Conservation (phyloP, 2,329 filamentous ascomycete species). For the Cylindrodendrum hubeiense region DNA sequence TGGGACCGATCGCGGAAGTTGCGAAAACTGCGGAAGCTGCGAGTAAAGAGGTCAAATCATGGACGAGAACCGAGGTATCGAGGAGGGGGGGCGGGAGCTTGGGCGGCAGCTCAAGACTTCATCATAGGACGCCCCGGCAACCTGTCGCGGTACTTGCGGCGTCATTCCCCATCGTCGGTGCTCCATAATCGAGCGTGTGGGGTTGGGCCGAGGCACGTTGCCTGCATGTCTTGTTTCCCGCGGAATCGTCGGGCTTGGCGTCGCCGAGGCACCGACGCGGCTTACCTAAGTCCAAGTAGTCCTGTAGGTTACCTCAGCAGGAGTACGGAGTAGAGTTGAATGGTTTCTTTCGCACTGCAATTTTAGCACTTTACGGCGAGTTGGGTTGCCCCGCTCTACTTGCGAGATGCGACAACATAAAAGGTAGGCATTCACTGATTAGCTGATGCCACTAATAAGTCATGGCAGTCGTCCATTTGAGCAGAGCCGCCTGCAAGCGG, state of each 20-base stretch:
- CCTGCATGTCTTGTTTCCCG: constrained; percentile 21
- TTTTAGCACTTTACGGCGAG: too few species aligned
- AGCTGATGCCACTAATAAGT: too few species aligned
- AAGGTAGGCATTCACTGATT: too few species aligned
- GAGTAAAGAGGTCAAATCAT: constrained; percentile 24
- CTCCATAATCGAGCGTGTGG: constrained; percentile 36
- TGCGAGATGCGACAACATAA: too few species aligned
- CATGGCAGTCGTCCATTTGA: too few species aligned
- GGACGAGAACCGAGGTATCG: constrained; percentile 37
- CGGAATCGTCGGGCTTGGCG: constrained; percentile 15
- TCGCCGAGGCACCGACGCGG: constrained; percentile 33
- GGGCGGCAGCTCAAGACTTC: constrained; percentile 8
- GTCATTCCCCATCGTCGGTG: not conserved
- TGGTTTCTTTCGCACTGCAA: too few species aligned
- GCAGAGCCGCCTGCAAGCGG: too few species aligned
- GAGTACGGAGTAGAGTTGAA: too few species aligned
- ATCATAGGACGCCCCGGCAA: constrained; percentile 33
- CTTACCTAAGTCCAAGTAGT: not conserved
- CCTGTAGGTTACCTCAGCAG: constrained; percentile 20
- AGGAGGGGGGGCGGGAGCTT: constrained; percentile 33
- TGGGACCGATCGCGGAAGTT: constrained; percentile 9
- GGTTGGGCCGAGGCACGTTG: constrained; percentile 47
- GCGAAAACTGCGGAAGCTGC: constrained; percentile 3
- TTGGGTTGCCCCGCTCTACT: too few species aligned
- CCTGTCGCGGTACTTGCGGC: constrained; percentile 35